These are phyloP conservation scores for Pseudoneurospora amorphoporcata DNA, from an alignment of 495 filamentous ascomycete genomes.

Conservation along the genomic window DNA sequence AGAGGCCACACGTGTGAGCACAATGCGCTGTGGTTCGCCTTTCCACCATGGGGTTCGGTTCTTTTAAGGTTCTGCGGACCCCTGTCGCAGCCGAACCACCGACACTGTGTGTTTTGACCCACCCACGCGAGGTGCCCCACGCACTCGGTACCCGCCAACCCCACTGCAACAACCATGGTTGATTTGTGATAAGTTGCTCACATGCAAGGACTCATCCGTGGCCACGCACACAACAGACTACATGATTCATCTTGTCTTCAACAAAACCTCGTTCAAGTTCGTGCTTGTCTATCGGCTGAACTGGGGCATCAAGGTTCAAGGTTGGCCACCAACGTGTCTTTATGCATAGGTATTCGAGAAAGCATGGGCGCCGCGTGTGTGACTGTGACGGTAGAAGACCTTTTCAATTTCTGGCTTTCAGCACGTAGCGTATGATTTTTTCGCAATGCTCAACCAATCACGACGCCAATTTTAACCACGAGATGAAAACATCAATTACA, in stretches of 20 bases:
- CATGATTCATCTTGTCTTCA: background rate
- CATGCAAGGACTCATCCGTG: background rate
- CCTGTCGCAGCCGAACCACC: background rate
- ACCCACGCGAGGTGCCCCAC: background rate
- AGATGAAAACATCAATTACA: background rate
- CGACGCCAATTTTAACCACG: background rate
- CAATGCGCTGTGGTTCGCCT: background rate
- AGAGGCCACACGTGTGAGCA: background rate
- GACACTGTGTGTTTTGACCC: background rate
- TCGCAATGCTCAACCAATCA: background rate
- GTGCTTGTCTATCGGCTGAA: background rate
- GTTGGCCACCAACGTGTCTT: background rate
- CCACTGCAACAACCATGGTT: background rate
- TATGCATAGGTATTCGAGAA: background rate
- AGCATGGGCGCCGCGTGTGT: background rate
- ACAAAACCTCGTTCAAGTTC: background rate
- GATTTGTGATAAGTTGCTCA: background rate
- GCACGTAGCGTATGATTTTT: background rate
- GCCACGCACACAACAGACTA: background rate
- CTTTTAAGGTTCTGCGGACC: background rate
- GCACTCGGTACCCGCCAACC: background rate
- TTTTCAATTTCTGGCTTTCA: background rate
- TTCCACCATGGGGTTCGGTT: background rate
- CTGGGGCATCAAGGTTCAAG: background rate
- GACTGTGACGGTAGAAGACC: background rate